These are phyloP conservation scores for Phytophthora hibernalis DNA, from an alignment of 352 stramenopile genomes.

Conservation along the genomic window DNA sequence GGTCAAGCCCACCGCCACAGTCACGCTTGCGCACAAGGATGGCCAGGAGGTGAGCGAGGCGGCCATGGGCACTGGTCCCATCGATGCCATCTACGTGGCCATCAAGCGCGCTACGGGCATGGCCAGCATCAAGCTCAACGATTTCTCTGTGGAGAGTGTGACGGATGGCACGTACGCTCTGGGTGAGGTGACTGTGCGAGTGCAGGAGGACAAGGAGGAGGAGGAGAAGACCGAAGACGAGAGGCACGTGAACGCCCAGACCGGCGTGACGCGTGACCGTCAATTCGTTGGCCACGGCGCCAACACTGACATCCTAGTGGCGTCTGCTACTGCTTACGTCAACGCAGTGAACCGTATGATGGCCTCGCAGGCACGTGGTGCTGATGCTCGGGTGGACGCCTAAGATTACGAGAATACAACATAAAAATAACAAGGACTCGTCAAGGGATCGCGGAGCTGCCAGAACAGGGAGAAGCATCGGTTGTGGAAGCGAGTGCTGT, in stretches of 20 bases:
- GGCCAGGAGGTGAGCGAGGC: slow-evolving; percentile 90
- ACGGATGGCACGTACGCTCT: slow-evolving; percentile 88
- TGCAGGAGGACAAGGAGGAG: slow-evolving; percentile 71
- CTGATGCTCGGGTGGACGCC: slow-evolving; percentile 46
- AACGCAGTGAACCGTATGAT: slow-evolving; percentile 90
- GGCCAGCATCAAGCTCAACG: slow-evolving; percentile 85
- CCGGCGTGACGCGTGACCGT: slow-evolving; percentile 74
- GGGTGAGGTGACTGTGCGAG: slow-evolving; percentile 87
- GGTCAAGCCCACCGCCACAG: slow-evolving; percentile 91
- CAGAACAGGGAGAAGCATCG: slow-evolving; percentile 2
- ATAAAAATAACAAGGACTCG: slow-evolving; percentile 31
- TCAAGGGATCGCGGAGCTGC: slow-evolving; percentile 10
- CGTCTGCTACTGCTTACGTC: slow-evolving; percentile 88
- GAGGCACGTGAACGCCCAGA: slow-evolving; percentile 89
- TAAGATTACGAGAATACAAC: slow-evolving; percentile 42
- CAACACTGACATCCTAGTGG: slow-evolving; percentile 92
- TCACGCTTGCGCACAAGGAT: slow-evolving; percentile 90
- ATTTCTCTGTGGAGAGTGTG: slow-evolving; percentile 90
- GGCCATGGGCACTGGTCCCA: slow-evolving; percentile 86
- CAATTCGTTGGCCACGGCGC: slow-evolving; percentile 91
- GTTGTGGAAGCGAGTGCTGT: slow-evolving; percentile 20
- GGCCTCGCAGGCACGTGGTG: slow-evolving; percentile 64
- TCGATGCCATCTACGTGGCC: slow-evolving; percentile 89
- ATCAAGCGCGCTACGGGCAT: slow-evolving; percentile 87
- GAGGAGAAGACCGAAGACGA: slow-evolving; percentile 57